A percentile compares a stretch with the other conserved stretches of the same genome.
These are phyloP conservation scores for Nectriaceae sp. DNA, from an alignment of 2,329 filamentous ascomycete genomes.

Conservation along the genomic window DNA sequence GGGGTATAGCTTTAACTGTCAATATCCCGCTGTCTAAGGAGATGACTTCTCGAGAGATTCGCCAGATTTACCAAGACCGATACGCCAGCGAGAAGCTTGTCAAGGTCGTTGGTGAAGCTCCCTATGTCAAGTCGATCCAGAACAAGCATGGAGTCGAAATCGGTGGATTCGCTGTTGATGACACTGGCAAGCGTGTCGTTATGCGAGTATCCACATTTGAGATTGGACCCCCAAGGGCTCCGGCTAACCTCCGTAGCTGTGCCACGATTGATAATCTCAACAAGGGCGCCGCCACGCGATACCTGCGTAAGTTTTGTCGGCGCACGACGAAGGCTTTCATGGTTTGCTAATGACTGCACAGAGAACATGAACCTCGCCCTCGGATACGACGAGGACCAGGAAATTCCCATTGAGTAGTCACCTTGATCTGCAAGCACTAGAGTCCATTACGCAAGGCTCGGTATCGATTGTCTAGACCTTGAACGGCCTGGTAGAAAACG, in stretches of 20 bases:
- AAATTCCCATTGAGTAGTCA: slow-evolving; percentile 65
- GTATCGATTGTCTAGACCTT: too few relatives aligned
- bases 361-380: slow-evolving; percentile 95
- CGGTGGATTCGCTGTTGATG: slow-evolving; percentile 90
- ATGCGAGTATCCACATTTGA: too few relatives aligned
- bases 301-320: slow-evolving; percentile 68
- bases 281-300: slow-evolving; percentile 92
- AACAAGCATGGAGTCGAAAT: slow-evolving; percentile 90
- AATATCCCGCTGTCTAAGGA: slow-evolving; percentile 82
- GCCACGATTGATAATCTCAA: slow-evolving; percentile 91
- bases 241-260: too few relatives aligned
- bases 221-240: too few relatives aligned
- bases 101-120: slow-evolving; percentile 86
- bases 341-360: slow-evolving; percentile 52
- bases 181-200: slow-evolving; percentile 86
- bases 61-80: slow-evolving; percentile 92
- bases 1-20: slow-evolving; percentile 91
- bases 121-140: slow-evolving; percentile 80
- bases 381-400: slow-evolving; percentile 85
- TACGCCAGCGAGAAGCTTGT: slow-evolving; percentile 96
- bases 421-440: too few relatives aligned
- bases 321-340: slow-evolving; percentile 1
- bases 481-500: too few relatives aligned
- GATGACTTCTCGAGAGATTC: slow-evolving; percentile 89
- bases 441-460: too few relatives aligned